Conservation (phyloP, 306 rosid genomes). For the Prunus dulcis region DNA sequence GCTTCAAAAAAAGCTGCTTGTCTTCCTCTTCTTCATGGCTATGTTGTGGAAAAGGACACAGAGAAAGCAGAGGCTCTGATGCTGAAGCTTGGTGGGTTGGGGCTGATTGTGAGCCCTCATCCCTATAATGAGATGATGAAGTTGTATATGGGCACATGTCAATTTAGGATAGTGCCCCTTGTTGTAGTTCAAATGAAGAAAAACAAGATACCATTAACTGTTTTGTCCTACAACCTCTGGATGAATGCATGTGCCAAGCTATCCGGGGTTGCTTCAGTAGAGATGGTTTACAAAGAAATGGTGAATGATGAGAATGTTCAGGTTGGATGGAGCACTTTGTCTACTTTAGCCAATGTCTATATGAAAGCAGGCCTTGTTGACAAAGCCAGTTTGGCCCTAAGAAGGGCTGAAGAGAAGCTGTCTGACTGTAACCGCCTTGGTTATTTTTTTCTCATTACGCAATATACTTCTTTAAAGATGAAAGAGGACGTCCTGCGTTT, state of each 20-base stretch:
- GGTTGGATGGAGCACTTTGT: conserved; percentile 91
- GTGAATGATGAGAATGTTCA: conserved; percentile 50
- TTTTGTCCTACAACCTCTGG: conserved; percentile 84
- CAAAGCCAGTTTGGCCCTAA: conserved; percentile 53
- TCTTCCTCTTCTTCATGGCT: conserved; percentile 56
- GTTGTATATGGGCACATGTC: conserved; percentile 58
- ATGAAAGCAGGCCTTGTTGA: conserved; percentile 49
- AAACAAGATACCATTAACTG: conserved; percentile 54
- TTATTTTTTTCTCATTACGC: conserved; percentile 68
- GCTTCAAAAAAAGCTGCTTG: conserved; percentile 58
- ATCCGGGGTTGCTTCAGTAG: conserved; percentile 46
- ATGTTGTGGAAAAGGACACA: conserved; percentile 47
- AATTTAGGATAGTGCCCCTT: conserved; percentile 58
- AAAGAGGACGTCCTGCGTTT: conserved; percentile 62
- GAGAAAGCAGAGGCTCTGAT: conserved; percentile 65
- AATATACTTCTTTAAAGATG: conserved; percentile 59
- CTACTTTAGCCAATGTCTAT: conserved; percentile 60
- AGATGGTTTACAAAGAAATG: conserved; percentile 59
- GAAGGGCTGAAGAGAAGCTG: conserved; percentile 61
- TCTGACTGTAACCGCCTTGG: conserved; percentile 59
- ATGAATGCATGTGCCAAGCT: conserved; percentile 60
- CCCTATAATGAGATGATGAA: conserved; percentile 90
- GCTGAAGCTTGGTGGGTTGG: conserved; percentile 61
- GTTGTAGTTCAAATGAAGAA: conserved; percentile 66
- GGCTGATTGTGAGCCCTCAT: conserved; percentile 58